Conservation (phyloP, 495 filamentous ascomycete genomes). For the Penicillium coffeae region DNA sequence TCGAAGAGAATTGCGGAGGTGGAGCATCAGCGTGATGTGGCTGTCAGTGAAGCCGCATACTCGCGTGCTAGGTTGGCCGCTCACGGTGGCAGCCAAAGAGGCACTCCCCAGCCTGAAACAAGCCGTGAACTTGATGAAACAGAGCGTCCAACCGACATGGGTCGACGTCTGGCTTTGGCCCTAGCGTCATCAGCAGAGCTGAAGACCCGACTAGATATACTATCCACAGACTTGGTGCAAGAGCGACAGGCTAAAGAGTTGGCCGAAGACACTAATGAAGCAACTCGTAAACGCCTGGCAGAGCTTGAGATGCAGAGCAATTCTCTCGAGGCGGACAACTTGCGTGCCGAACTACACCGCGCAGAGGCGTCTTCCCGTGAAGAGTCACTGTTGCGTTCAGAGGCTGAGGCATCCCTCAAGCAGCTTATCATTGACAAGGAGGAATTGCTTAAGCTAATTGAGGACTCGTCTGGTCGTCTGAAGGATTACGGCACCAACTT, state of each 20-base stretch:
- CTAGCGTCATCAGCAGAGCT: conserved; percentile 75
- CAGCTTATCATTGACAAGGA: conserved; percentile 79
- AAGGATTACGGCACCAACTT: conserved; percentile 72
- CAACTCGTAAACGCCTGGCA: conserved; percentile 74
- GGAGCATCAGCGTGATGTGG: conserved; percentile 88
- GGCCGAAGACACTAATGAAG: conserved; percentile 82
- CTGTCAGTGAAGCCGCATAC: conserved; percentile 88
- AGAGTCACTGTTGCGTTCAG: conserved; percentile 67
- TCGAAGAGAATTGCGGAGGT: conserved; percentile 88
- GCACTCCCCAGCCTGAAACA: conserved; percentile 66
- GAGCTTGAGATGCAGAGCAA: conserved; percentile 85
- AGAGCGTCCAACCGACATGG: conserved; percentile 74
- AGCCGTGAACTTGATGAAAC: conserved; percentile 54
- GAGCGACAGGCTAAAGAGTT: conserved; percentile 76
- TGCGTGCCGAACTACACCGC: conserved; percentile 80
- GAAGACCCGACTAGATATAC: conserved; percentile 60
- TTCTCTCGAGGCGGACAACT: conserved; percentile 73
- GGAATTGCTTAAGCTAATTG: conserved; percentile 66
- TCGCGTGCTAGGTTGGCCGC: conserved; percentile 90
- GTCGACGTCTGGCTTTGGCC: conserved; percentile 74
- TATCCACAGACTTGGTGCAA: conserved; percentile 67
- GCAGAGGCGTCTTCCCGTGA: conserved; percentile 70
- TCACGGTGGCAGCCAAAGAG: conserved; percentile 65
- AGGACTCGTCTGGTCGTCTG: conserved; percentile 60
- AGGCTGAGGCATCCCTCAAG: conserved; percentile 68